These are phyloP conservation scores for Symbiodinium natans DNA, from an alignment of 73 alveolate species.

Conservation along the genomic window DNA sequence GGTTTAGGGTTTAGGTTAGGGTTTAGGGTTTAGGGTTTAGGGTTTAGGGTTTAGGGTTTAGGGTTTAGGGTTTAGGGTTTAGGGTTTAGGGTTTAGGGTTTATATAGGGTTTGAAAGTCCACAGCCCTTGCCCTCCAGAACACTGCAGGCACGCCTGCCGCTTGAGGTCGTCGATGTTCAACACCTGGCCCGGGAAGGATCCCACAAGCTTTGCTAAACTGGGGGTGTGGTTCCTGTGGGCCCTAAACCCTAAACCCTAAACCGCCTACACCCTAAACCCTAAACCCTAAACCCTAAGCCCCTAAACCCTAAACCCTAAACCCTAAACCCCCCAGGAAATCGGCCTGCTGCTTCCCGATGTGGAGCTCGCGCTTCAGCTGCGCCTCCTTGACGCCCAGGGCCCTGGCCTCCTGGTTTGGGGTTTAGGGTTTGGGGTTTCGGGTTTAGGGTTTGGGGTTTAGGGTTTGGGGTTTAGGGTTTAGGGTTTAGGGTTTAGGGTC, in stretches of 20 bases:
- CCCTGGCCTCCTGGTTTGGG: slow-evolving; percentile 96
- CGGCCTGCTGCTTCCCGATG: slow-evolving; percentile 96
- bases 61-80: neutral
- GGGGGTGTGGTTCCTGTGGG: too few relatives aligned
- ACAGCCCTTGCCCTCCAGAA: neutral
- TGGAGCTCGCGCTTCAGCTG: slow-evolving; percentile 96
- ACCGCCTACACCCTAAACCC: too few relatives aligned
- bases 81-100: neutral
- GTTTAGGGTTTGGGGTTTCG: neutral
- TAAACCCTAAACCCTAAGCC: too few relatives aligned
- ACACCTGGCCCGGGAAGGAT: slow-evolving; percentile 37
- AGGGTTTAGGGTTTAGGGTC: too few relatives aligned
- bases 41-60: neutral
- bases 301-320: too few relatives aligned
- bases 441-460: neutral
- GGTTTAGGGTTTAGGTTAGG: too few relatives aligned
- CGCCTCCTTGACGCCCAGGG: slow-evolving; percentile 96
- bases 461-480: neutral
- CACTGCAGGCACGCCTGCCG: slow-evolving; percentile 4
- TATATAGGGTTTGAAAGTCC: neutral
- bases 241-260: too few relatives aligned
- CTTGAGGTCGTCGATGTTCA: slow-evolving; percentile 91
- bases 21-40: too few relatives aligned
- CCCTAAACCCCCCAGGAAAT: neutral
- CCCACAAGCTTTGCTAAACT: too few relatives aligned